These are phyloP conservation scores for Eimeria necatrix DNA, from an alignment of 169 alveolate species.

Conservation along the genomic window DNA sequence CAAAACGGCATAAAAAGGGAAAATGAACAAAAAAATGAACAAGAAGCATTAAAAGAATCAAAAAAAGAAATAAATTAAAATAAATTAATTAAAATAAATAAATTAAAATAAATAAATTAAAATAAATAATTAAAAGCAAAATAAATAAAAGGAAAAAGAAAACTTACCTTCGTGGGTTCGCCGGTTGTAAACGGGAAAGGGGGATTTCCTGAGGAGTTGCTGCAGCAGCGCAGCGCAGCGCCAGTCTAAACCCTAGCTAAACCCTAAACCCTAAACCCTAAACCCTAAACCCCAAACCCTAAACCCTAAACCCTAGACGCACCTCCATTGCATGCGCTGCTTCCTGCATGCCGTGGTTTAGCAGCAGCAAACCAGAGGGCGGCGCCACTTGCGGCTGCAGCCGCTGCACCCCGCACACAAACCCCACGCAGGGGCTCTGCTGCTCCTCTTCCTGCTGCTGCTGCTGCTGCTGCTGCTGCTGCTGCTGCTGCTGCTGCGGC, in stretches of 20 bases:
- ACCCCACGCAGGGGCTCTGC: conserved; percentile 58
- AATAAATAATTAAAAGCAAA: background rate
- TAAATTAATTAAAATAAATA: too few species aligned
- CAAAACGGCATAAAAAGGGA: background rate
- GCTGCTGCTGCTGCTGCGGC: too few species aligned
- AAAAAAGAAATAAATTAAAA: too few species aligned
- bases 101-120: too few species aligned
- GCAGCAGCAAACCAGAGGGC: conserved; percentile 50
- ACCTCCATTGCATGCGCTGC: conserved; percentile 1
- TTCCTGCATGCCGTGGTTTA: conserved; percentile 60
- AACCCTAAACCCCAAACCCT: background rate
- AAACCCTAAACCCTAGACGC: background rate
- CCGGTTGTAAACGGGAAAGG: conserved; percentile 52
- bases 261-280: background rate
- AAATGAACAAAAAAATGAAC: background rate
- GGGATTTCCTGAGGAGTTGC: background rate
- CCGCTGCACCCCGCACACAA: conserved; percentile 71
- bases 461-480: background rate
- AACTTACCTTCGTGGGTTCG: conserved; percentile 13
- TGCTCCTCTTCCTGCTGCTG: conserved; percentile 24
- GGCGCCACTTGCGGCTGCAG: conserved; percentile 77
- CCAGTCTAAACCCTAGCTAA: background rate
- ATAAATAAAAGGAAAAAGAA: background rate
- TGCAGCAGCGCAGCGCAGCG: background rate
- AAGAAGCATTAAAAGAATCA: background rate